These are phyloP conservation scores for Dalbergia cochinchinensis DNA, from an alignment of 306 rosid species.

Conservation along the genomic window DNA sequence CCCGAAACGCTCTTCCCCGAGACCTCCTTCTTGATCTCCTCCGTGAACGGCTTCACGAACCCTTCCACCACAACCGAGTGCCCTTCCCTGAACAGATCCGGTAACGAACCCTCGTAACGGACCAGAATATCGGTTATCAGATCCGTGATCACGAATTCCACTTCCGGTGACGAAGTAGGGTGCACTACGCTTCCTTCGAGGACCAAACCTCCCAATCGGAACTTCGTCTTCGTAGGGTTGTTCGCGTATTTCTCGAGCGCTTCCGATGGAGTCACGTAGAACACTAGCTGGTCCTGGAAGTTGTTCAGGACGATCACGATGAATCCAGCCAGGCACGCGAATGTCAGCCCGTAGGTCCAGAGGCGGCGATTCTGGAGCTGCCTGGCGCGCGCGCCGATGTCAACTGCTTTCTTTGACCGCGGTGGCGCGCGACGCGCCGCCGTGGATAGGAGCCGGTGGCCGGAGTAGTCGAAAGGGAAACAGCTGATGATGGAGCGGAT, in stretches of 20 bases:
- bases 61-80: conserved; percentile 95
- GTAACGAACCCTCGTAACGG: conserved; percentile 76
- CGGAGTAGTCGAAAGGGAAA: neutral
- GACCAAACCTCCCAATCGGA: conserved; percentile 89
- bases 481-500: conserved; percentile 17
- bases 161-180: conserved; percentile 74
- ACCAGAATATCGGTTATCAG: conserved; percentile 86
- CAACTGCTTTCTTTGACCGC: conserved; percentile 63
- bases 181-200: conserved; percentile 89
- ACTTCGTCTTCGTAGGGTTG: conserved; percentile 79
- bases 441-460: conserved; percentile 72
- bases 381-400: conserved; percentile 87
- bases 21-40: conserved; percentile 62
- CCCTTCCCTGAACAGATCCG: conserved; percentile 91
- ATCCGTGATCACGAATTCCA: conserved; percentile 91
- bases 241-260: conserved; percentile 63
- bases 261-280: conserved; percentile 89
- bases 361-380: conserved; percentile 90
- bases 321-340: conserved; percentile 81
- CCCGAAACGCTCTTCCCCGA: conserved; percentile 67
- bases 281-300: conserved; percentile 80
- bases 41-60: conserved; percentile 80
- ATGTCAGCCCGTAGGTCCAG: conserved; percentile 82
- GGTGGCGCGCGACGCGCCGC: conserved; percentile 59
- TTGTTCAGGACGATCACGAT: conserved; percentile 79